Evolutionary conservation across 306 rosid genomes (phyloP), one percentile per base, ranked within the genome.

Genomic region (Sicyos baderoa): DNA sequence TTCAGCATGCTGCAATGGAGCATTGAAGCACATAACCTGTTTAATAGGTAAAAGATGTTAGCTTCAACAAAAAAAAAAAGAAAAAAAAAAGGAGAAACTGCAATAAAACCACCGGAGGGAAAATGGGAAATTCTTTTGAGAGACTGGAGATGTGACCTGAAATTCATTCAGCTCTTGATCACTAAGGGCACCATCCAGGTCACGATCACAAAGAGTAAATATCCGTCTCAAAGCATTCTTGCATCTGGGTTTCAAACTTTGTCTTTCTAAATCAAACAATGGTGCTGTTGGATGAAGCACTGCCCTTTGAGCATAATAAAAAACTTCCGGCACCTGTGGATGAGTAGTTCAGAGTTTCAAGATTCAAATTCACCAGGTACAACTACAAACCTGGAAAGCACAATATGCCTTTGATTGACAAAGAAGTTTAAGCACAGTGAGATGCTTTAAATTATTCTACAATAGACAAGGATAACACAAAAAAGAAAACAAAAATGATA

Each of bases 131-230:
- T 58, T 4, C 32, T 27, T 16, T 59, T 29, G 10, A 9, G 19
- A 70, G 70, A 76, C 76, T 54, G 71, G 49, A 75, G 79, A 74
- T 70, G 47, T 78, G 76, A 92, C 98, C 98, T 93, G 98, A 79
- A 93, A 93, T 22, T 72, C 90, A 80, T 90, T 93, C 75, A 93
- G 88, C 82, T 93, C 98, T 68, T 74, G 68, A 59, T 89, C 94
- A 79, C 73, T 85, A 74, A 93, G 97, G 80, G 97, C 88, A 62
- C 90, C 96, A 71, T 93, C 97, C 96, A 93, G 82, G 86, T 89
- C 95, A 54, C 68, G 82, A 73, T 93, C 98, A 78, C 94, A 88
- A 62, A 85, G 87, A 75, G 76, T 82, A 81, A 93, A 89, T 73
- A 93, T 85, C 84, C 98, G 83, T 77, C 92, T 90, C 84, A 93